A percentile compares a stretch with the other conserved stretches of the same genome.
Evolutionary conservation across 805 yeast species (phyloP).

Genomic region (Candida namnaoensis): DNA sequence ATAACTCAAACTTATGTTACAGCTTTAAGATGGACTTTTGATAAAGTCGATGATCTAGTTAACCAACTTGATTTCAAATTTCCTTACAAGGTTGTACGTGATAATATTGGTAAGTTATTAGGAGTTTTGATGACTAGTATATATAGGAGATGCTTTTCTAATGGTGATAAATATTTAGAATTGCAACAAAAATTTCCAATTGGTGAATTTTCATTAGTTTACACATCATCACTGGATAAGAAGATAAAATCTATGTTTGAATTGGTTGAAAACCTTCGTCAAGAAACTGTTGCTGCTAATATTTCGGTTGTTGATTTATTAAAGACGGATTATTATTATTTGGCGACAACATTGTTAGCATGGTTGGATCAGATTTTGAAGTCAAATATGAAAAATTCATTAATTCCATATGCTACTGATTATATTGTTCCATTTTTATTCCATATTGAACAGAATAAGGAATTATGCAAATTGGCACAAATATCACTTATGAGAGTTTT

Average conservation of each 20-base stretch:
- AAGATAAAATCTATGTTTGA: slow-evolving; percentile 35
- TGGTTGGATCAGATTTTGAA: slow-evolving; percentile 33
- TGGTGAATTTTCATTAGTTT: slow-evolving; percentile 22
- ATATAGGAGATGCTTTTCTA: slow-evolving; percentile 31
- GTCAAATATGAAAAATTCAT: slow-evolving; percentile 22
- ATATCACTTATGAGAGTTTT: not conserved
- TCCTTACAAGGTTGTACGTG: slow-evolving; percentile 67
- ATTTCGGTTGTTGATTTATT: slow-evolving; percentile 46
- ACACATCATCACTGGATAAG: slow-evolving; percentile 22
- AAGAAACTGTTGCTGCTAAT: slow-evolving; percentile 11
- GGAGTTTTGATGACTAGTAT: slow-evolving; percentile 26
- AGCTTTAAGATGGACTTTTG: slow-evolving; percentile 46
- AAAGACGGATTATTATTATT: slow-evolving; percentile 51
- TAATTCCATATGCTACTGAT: slow-evolving; percentile 38
- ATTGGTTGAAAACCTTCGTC: slow-evolving; percentile 32
- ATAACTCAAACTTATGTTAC: slow-evolving; percentile 44
- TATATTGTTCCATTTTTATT: slow-evolving; percentile 65
- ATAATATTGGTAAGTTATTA: slow-evolving; percentile 53
- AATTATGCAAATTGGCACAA: slow-evolving; percentile 64
- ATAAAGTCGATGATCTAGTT: slow-evolving; percentile 35
- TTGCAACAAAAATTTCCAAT: slow-evolving; percentile 26
- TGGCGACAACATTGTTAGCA: slow-evolving; percentile 54
- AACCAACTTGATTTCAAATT: slow-evolving; percentile 40
- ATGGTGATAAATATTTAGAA: slow-evolving; percentile 29
- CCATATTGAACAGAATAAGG: slow-evolving; percentile 58